Conservation (phyloP, 306 rosid genomes). For the Quercus agrifolia region DNA sequence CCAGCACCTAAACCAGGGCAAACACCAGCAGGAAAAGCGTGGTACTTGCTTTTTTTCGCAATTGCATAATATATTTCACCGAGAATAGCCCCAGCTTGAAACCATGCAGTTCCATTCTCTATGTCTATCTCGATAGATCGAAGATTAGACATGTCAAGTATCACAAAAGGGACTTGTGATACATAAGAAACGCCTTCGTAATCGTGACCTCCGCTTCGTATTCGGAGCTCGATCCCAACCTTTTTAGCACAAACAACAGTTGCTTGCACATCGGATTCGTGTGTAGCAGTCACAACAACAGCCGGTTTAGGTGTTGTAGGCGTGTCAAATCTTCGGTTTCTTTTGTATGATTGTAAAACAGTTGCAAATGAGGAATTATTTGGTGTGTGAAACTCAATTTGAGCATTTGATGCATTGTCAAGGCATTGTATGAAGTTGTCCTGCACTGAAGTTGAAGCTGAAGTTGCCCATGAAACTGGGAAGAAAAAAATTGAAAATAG, state of each 20-base stretch:
- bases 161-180: conserved; percentile 49
- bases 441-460: no score
- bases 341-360: conserved; percentile 44
- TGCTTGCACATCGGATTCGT: conserved; percentile 59
- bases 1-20: no score
- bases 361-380: conserved; percentile 29
- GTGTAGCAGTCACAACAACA: conserved; percentile 55
- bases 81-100: no score
- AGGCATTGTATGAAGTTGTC: no score
- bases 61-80: no score
- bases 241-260: conserved; percentile 62
- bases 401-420: no score
- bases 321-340: conserved; percentile 43
- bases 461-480: no score
- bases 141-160: conserved; percentile 61
- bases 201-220: conserved; percentile 82
- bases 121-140: conserved; percentile 13
- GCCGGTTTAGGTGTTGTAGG: conserved; percentile 63
- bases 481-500: no score
- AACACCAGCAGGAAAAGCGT: no score
- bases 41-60: no score
- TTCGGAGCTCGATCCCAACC: conserved; percentile 48
- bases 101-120: no score
- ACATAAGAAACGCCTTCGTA: conserved; percentile 77
- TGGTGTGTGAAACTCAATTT: conserved; percentile 31